These are phyloP conservation scores for Coniella lustricola DNA, from an alignment of 2,329 filamentous ascomycete genomes.

Conservation along the genomic window DNA sequence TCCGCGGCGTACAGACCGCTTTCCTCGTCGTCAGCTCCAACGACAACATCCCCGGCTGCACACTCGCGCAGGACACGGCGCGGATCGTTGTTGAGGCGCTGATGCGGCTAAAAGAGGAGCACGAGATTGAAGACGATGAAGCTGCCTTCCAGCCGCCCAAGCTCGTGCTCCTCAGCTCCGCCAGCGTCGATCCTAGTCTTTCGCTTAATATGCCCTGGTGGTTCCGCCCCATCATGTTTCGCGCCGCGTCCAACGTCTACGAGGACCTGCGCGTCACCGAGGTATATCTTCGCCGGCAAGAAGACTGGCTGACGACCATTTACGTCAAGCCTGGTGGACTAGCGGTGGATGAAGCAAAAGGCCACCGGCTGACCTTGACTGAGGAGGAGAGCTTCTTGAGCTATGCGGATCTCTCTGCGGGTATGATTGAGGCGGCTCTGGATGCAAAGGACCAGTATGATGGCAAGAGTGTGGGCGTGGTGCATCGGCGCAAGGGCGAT, in stretches of 20 bases:
- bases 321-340: slow-evolving; percentile 38
- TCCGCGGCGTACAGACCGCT: slow-evolving; percentile 28
- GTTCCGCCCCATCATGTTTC: slow-evolving; percentile 24
- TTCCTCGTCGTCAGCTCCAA: slow-evolving; percentile 35
- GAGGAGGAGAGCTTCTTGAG: slow-evolving; percentile 30
- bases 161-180: slow-evolving; percentile 36
- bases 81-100: slow-evolving; percentile 30
- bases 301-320: slow-evolving; percentile 30
- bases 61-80: slow-evolving; percentile 30
- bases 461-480: slow-evolving; percentile 21
- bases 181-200: slow-evolving; percentile 33
- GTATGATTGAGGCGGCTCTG: slow-evolving; percentile 40
- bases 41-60: slow-evolving; percentile 36
- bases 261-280: slow-evolving; percentile 30
- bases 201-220: slow-evolving; percentile 22
- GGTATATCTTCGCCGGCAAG: slow-evolving; percentile 28
- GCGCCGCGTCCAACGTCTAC: slow-evolving; percentile 31
- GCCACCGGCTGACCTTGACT: slow-evolving; percentile 33
- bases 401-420: slow-evolving; percentile 38
- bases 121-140: no score
- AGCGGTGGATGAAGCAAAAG: slow-evolving; percentile 28
- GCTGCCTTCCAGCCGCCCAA: no score
- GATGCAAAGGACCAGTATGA: slow-evolving; percentile 24
- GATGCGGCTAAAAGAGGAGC: not conserved
- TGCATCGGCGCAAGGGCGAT: no score